Evolutionary conservation across 306 rosid genomes (phyloP), one percentile per base, ranked within the genome.

Genomic region (Calophaca sinica): DNA sequence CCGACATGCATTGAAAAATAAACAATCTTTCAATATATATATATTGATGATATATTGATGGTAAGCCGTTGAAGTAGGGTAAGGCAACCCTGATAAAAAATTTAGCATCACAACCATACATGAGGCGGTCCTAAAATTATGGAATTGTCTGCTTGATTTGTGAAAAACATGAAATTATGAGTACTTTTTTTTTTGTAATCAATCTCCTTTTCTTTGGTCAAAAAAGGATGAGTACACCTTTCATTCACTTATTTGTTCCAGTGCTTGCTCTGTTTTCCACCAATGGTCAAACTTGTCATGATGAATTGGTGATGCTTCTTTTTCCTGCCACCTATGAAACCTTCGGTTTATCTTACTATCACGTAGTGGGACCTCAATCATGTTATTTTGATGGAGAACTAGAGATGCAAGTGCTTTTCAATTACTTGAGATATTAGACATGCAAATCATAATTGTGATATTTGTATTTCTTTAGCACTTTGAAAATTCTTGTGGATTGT

Each of bases 281-380:
- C 60, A 60, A 53, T 52, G 12, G 32, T 39, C 44, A 62, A 70
- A 62, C 59, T 41, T 70, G 71, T 63, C 50, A 13, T 8, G 12
- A 49, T 62, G 32, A 62, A 63, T 63, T 51, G 77, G 72, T 78
- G 65, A 62, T 60, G 10, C 6, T 51, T 78, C 77, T 31, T 65
- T 78, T 39, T 78, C 59, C 9, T 70, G 72, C 66, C 61, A 78
- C 51, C 77, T 51, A 26, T 41, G 72, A 70, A 53, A 11, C 60
- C 10, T 70, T 50, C 31, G 15, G 48, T 41, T 70, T 39, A 70
- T 65, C 82, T 50, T 70, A 20, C 26, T 20, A 20, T 41, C 72
- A 51, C 52, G 5, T 14, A 61, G 59, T 78, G 46, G 70, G 71
- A 38, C 76, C 70, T 69, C 45, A 78, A 78, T 78, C 45, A 35